Conservation (phyloP, 2,329 filamentous ascomycete genomes). For the Geosmithia flava region DNA sequence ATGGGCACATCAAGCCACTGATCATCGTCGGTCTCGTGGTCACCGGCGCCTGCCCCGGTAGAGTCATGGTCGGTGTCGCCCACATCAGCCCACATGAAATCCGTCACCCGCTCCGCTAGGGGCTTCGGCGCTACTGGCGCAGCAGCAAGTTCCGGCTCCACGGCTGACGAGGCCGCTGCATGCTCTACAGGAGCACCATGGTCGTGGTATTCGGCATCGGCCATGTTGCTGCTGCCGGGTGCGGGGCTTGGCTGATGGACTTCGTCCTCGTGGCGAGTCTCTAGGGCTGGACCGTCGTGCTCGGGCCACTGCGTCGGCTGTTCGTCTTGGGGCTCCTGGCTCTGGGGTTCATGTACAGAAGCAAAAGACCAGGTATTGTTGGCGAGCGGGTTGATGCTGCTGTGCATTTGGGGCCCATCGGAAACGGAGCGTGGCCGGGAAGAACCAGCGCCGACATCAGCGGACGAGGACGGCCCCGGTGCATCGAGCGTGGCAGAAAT, state of each 20-base stretch:
- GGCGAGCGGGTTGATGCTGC: slow-evolving; percentile 36
- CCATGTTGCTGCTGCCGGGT: neutral
- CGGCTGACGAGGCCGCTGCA: too few species aligned
- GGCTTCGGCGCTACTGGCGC: neutral
- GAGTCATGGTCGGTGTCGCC: slow-evolving; percentile 29
- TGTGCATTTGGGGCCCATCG: slow-evolving; percentile 36
- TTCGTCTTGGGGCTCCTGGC: neutral
- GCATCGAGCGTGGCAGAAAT: neutral
- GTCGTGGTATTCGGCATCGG: neutral
- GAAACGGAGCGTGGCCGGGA: slow-evolving; percentile 41
- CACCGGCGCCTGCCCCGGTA: slow-evolving; percentile 21
- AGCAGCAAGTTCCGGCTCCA: neutral
- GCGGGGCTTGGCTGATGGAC: neutral
- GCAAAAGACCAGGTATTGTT: slow-evolving; percentile 50
- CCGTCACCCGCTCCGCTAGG: slow-evolving; percentile 23
- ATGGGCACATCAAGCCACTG: slow-evolving; percentile 27
- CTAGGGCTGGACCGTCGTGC: neutral
- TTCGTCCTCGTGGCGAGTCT: neutral
- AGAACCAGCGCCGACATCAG: slow-evolving; percentile 5
- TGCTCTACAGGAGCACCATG: neutral
- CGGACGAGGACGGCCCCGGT: neutral
- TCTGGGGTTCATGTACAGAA: neutral
- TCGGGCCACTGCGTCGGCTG: neutral
- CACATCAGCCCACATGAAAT: slow-evolving; percentile 52
- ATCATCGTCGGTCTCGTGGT: slow-evolving; percentile 24